These are phyloP conservation scores for Tolypocladium tropicale DNA, from an alignment of 2,329 filamentous ascomycete genomes.

Conservation along the genomic window DNA sequence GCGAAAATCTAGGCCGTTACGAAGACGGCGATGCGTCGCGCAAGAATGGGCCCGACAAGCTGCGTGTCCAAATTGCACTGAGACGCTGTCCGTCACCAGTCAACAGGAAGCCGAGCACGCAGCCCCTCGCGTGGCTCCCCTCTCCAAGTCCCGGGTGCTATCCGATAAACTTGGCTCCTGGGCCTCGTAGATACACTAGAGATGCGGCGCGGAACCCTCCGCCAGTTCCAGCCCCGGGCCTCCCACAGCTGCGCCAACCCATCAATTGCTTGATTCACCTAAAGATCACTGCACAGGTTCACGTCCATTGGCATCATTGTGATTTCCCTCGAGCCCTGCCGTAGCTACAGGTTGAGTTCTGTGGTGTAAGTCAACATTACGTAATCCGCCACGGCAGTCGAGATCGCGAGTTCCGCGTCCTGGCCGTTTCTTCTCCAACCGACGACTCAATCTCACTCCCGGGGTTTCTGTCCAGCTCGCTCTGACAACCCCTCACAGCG, in stretches of 20 bases:
- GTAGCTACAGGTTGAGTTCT: neutral
- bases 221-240: too few species aligned
- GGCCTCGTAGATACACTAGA: too few species aligned
- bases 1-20: constrained; percentile 15
- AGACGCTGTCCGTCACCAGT: neutral
- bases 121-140: neutral
- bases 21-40: neutral
- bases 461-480: neutral
- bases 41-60: too few species aligned
- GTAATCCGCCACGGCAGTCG: neutral
- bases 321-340: neutral
- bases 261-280: too few species aligned
- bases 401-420: neutral
- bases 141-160: too few species aligned
- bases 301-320: too few species aligned
- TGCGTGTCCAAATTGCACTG: neutral
- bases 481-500: neutral
- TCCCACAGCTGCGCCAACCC: too few species aligned
- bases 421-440: neutral
- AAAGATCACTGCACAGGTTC: too few species aligned
- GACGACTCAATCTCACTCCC: neutral
- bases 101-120: neutral
- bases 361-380: neutral
- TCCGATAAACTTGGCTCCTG: too few species aligned
- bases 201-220: too few species aligned